Conservation (phyloP, 2,329 filamentous ascomycete genomes). For the Monosporascus sp. region DNA sequence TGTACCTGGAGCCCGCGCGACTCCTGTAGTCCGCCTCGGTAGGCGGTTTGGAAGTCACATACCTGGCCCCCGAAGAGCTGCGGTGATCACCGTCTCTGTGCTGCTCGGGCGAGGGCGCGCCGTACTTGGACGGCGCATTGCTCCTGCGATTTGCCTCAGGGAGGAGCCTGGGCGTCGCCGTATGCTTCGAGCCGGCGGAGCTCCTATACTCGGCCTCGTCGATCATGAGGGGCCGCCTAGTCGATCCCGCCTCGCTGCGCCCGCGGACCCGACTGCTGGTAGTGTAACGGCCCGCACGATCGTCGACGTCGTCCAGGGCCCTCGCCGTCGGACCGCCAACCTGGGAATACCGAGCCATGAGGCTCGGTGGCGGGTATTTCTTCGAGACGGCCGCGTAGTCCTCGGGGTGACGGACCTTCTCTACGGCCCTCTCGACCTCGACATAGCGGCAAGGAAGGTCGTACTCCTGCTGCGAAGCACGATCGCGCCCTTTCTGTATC, state of each 20-base stretch:
- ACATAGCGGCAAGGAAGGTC: conserved; percentile 37
- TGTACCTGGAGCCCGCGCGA: conserved; percentile 21
- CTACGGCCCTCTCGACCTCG: conserved; percentile 31
- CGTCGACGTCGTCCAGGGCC: conserved; percentile 34
- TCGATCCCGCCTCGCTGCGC: conserved; percentile 35
- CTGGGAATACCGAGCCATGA: conserved; percentile 32
- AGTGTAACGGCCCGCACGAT: conserved; percentile 35
- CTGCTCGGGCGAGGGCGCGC: background rate
- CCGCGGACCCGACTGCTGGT: conserved; percentile 29
- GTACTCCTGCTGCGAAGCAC: conserved; percentile 34
- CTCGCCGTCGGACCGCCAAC: conserved; percentile 17
- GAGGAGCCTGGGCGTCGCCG: conserved; percentile 22
- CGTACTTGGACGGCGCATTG: background rate
- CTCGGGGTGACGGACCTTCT: conserved; percentile 34
- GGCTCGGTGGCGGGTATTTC: conserved; percentile 31
- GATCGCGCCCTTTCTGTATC: conserved; percentile 51
- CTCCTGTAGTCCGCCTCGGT: conserved; percentile 17
- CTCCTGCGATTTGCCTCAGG: conserved; percentile 16
- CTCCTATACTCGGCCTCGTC: conserved; percentile 38
- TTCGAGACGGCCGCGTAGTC: conserved; percentile 24
- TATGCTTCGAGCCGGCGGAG: conserved; percentile 32
- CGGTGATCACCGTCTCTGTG: background rate
- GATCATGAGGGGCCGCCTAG: conserved; percentile 33
- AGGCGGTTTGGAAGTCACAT: background rate
- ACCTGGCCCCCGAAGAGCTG: conserved; percentile 5